Base-by-base conservation (phyloP, 1,139 yeast genomes). In the Debaryomycetaceae sp. region DNA sequence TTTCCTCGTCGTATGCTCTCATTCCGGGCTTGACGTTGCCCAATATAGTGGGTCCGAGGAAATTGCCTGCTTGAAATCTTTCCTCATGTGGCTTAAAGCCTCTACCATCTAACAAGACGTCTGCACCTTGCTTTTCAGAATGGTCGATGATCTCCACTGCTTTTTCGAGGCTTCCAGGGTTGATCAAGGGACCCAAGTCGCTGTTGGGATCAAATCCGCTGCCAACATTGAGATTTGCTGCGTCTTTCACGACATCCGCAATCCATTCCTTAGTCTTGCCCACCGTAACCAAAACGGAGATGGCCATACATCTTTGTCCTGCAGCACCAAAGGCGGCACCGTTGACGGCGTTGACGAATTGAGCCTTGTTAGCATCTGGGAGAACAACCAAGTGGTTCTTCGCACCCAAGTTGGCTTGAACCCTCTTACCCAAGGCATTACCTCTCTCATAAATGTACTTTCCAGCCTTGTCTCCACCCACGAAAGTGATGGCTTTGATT, bases 271-370 rank as follows among this genome's bases (percentile, higher is more conserved):
- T 76, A 43, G 87, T 74, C 52, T 79, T 76, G 22, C 91, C 91
- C 24, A 85, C 90, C n/a, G 89, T 79, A 20, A 84, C 88, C 50
- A 84, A 72, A 5, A 83, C 89, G 13, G 87, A 80, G 40, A 86
- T 81, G 11, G 91, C 91, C 91, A 85, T 84, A 66, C 93, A 84
- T 63, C 93, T 78, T 69, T 84, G 91, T 48, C 93, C 93, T 34
- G 91, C 91, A 48, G 93, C 93, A 37, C 93, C 93, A 57, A 86
- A 85, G 22, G 89, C 88, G 38, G 93, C 90, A 40, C 91, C 91
- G 45, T 75, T 83, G 38, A 84, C 68, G 24, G 88, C 84, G 59
- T 81, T 83, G 52, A 85, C 67, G 46, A 87, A 81, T 53, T 81
- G 86, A 50, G 68, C 65, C 62, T 80, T 81, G 66, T 82, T 78